Evolutionary conservation across 202 grass and related monocot genomes (phyloP).

Genomic region (Panicum virgatum): DNA sequence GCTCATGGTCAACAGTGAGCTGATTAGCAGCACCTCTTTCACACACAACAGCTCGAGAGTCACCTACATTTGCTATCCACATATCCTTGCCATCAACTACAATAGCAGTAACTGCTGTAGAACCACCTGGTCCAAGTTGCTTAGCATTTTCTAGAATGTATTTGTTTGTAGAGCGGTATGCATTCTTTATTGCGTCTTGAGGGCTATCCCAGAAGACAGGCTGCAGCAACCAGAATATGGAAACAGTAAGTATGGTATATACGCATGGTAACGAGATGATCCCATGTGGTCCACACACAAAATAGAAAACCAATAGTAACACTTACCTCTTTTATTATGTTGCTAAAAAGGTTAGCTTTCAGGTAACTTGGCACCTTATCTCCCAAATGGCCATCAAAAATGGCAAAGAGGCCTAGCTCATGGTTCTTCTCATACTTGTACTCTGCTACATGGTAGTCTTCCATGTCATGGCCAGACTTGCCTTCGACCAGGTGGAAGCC

Average conservation of each 20-base stretch:
- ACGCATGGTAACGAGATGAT: not conserved
- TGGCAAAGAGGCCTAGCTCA: constrained; percentile 95
- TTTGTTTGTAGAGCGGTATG: constrained; percentile 88
- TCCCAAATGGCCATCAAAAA: constrained; percentile 99
- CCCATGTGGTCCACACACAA: not conserved
- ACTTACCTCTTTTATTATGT: constrained; percentile 83
- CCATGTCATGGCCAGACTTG: constrained; percentile 99
- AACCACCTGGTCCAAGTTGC: constrained; percentile 92
- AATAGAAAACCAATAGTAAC: constrained; percentile 20
- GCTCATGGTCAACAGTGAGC: constrained; percentile 96
- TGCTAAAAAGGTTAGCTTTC: constrained; percentile 89
- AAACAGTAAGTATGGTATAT: constrained; percentile 17
- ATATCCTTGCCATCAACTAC: constrained; percentile 97
- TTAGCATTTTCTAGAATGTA: constrained; percentile 88
- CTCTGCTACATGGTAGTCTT: constrained; percentile 95
- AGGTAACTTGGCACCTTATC: constrained; percentile 91
- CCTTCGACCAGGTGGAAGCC: constrained; percentile 98
- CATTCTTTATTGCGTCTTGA: constrained; percentile 73
- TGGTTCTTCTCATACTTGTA: constrained; percentile 81
- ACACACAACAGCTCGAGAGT: constrained; percentile 89
- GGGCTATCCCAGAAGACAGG: constrained; percentile 74
- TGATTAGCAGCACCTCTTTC: constrained; percentile 91
- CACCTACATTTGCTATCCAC: constrained; percentile 98
- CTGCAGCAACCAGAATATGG: constrained; percentile 43
- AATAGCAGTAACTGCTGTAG: constrained; percentile 96